Base-by-base conservation (phyloP, 78 protist species). In the Bigelowiella natans region DNA sequence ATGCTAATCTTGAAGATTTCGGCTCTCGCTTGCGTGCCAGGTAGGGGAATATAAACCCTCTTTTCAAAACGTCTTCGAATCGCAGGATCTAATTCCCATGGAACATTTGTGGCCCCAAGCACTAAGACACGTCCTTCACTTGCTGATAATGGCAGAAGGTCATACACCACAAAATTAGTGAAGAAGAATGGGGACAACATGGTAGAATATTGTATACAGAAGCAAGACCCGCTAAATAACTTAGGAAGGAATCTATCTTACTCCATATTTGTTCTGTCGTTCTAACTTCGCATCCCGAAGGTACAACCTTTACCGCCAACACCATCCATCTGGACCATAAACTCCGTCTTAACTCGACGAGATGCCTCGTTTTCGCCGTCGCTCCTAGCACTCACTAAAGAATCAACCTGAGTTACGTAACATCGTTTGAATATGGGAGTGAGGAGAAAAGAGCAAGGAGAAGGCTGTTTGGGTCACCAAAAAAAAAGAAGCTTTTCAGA, bases 101-200 rank as follows among this genome's bases (percentile, higher is more conserved):
- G 92, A 1, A 73, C 38, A 92, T 99, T 99, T 28, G 99, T 99
- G n/a, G 99, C 99, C 1, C 96, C 99, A 40, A 99, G 94, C 30
- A 98, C 98, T 1, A 99, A 91, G 31, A 99, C 92, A 40, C 98
- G 97, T 26, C 73, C 73, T 26, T 51, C 73, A 7, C 18, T 51
- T 26, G 7, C 73, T 51, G 73, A 51, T 51, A 26, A 26, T 7
- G n/a, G n/a, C n/a, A n/a, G n/a, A n/a, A n/a, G n/a, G n/a, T n/a
- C n/a, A n/a, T n/a, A n/a, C n/a, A n/a, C n/a, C n/a, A n/a, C n/a
- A n/a, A n/a, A n/a, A n/a, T n/a, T n/a, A n/a, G n/a, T n/a, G n/a
- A n/a, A n/a, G n/a, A n/a, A n/a, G n/a, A n/a, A n/a, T n/a, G n/a
- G n/a, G n/a, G n/a, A n/a, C n/a, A n/a, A n/a, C n/a, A n/a, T n/a